Evolutionary conservation across 2,329 filamentous ascomycete species (phyloP), one percentile per base, ranked within the genome.

Genomic region (Aspergillus sp.): DNA sequence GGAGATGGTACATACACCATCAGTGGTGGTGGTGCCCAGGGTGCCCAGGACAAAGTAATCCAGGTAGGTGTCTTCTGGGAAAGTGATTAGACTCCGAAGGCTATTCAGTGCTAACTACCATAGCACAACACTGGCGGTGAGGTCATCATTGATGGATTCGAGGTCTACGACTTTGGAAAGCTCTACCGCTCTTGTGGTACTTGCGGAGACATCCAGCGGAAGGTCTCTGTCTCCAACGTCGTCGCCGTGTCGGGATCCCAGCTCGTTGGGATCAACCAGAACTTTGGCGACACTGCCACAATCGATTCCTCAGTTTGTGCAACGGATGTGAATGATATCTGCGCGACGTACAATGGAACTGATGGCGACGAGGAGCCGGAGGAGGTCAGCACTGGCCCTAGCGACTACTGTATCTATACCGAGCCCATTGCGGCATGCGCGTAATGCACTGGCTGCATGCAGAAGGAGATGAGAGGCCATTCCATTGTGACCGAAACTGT

Each of bases 101-200:
- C 20, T 22, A n/a, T 14, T 16, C 22, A 16, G 4, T 13, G 13
- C 33, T 40, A 51, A 51, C 14, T 16, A n/a, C 5, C 9, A n/a
- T 22, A 52, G 54, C 66, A 68, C 60, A 71, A 72, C 54, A 65
- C 65, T 41, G 59, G 54, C 20, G 67, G 66, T 33, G 67, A 61
- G 16, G 60, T 67, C 49, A 61, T 45, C 50, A 58, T 73, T 50
- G 66, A 70, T 44, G 69, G 69, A 55, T 75, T 73, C 60, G 69
- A 66, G 30, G 68, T 70, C 26, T 64, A 68, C 42, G 65, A 75
- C 61, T 67, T 71, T 42, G 72, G 72, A 54, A 74, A 74, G 64
- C 59, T 79, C 45, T 78, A 76, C 68, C 74, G 76, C 53, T 69
- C 70, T 44, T 80, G 76, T 63, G 77, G 76, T n/a, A 73, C 73